Base-by-base conservation (phyloP, 192 early-diverging fungal species). In the Coemansia sp. region DNA sequence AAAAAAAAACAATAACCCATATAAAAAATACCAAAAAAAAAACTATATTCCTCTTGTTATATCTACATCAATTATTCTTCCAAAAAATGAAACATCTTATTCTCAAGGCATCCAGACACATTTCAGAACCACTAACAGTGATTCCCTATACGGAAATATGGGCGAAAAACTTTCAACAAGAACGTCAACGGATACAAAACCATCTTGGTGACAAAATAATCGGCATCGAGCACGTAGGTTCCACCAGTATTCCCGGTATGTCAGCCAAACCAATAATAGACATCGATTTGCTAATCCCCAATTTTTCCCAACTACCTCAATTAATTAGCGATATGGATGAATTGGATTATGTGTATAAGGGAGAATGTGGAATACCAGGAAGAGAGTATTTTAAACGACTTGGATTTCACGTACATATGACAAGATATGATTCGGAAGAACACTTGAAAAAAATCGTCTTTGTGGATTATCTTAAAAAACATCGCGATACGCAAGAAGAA, bases 231-330 rank as follows among this genome's bases (percentile, higher is more conserved):
- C 73, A 75, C 38, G 41, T 69, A 18, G 68, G 68, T 22, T 67
- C 73, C 12, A 75, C 73, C n/a, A 75, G 73, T 35, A 70, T 75
- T 53, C 68, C 73, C 7, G 73, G 73, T 9, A 51, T 70, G 14
- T 57, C 67, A 8, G 67, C 73, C 22, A 75, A 75, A n/a, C 67
- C 73, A 17, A 66, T 70, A 45, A 66, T 75, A 48, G 73, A 75
- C 60, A 75, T 75, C 6, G 67, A 69, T 7, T 3, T 66, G 0
- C 34, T 75, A 6, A 68, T 75, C n/a, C 6, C 32, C 1, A 38
- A 62, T 41, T 75, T 68, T 17, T 17, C 11, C 36, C 15, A 48
- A 14, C 62, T 75, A 5, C 5, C 57, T 2, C 51, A 45, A 20
- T 60, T 54, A 33, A 22, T 75, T 17, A 17, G 41, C 12, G 59